These are phyloP conservation scores for Carpinus viminea DNA, from an alignment of 306 rosid genomes.

Conservation along the genomic window DNA sequence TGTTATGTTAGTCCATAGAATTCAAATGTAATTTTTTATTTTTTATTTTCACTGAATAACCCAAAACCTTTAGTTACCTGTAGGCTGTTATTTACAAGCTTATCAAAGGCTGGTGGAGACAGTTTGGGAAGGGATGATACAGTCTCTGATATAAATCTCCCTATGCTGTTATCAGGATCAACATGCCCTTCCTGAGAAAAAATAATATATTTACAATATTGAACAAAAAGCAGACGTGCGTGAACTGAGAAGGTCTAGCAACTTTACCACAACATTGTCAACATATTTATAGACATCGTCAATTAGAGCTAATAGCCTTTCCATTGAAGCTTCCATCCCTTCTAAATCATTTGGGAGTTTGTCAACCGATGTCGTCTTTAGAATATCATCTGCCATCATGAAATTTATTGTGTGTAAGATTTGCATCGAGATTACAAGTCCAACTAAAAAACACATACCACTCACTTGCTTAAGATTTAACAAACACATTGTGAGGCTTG, in stretches of 20 bases:
- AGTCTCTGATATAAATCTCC: constrained; percentile 64
- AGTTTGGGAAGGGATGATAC: constrained; percentile 79
- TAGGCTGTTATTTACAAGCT: constrained; percentile 75
- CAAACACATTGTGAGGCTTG: neutral
- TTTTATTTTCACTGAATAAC: neutral
- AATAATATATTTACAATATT: neutral
- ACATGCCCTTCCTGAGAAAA: constrained; percentile 69
- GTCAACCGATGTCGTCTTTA: constrained; percentile 75
- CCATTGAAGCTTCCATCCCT: constrained; percentile 98
- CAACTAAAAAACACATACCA: neutral
- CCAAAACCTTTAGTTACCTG: constrained; percentile 51
- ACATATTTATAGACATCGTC: constrained; percentile 90
- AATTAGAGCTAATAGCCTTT: constrained; percentile 74
- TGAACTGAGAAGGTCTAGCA: neutral
- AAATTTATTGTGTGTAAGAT: constrained; percentile 21
- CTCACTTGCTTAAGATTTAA: neutral
- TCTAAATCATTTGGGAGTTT: constrained; percentile 95
- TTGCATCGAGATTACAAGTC: neutral
- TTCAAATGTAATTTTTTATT: neutral
- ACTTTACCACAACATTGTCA: constrained; percentile 77
- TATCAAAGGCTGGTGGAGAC: constrained; percentile 66
- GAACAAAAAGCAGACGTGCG: neutral
- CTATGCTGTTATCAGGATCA: constrained; percentile 73
- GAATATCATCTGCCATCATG: constrained; percentile 61
- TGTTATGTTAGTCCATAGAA: neutral